These are phyloP conservation scores for Colletotrichum trifolii DNA, from an alignment of 2,329 filamentous ascomycete genomes.

Conservation along the genomic window DNA sequence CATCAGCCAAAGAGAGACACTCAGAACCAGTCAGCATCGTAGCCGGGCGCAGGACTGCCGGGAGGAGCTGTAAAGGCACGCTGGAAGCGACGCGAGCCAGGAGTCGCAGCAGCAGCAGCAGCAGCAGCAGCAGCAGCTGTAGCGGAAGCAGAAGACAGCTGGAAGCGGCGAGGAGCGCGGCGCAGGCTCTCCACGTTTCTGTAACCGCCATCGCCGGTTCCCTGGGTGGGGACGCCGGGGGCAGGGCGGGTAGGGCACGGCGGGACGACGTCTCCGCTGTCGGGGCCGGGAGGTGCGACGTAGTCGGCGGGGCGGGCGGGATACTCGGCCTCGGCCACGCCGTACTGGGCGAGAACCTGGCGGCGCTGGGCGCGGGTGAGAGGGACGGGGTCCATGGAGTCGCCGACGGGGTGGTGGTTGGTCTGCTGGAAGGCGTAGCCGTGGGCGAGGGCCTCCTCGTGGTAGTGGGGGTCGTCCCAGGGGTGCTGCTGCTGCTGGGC, in stretches of 20 bases:
- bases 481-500: neutral
- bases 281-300: constrained; percentile 19
- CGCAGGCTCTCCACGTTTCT: constrained; percentile 20
- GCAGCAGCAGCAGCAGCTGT: constrained; percentile 28
- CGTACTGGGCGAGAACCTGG: constrained; percentile 7
- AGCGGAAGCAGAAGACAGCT: constrained; percentile 3
- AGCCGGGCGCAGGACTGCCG: constrained; percentile 28
- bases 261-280: constrained; percentile 6
- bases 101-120: constrained; percentile 8
- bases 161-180: constrained; percentile 25
- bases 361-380: constrained; percentile 24
- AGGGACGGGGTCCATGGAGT: constrained; percentile 14
- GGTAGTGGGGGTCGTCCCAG: constrained; percentile 22
- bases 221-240: neutral
- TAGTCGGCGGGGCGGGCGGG: constrained; percentile 22
- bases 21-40: constrained; percentile 32
- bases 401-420: constrained; percentile 9
- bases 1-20: neutral
- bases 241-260: constrained; percentile 25
- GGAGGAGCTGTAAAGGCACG: constrained; percentile 26
- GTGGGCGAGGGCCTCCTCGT: constrained; percentile 25
- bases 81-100: constrained; percentile 14
- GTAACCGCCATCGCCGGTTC: neutral
- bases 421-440: constrained; percentile 28
- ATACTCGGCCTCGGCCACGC: constrained; percentile 28